Evolutionary conservation across 768 basidiomycete species (phyloP).

Genomic region (Coprinellus micaceus): DNA sequence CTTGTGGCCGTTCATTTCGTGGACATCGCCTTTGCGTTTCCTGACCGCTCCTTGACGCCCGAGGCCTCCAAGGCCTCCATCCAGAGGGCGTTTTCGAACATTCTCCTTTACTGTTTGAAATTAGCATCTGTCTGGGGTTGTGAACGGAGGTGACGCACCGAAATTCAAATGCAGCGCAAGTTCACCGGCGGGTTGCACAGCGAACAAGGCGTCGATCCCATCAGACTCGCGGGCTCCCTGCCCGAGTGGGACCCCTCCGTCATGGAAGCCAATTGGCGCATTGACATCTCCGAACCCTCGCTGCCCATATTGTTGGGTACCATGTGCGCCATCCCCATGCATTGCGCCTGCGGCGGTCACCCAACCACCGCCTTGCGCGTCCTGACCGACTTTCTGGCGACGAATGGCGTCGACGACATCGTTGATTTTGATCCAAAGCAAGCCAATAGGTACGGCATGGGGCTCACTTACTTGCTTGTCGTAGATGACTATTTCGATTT

Average conservation of each 20-base stretch:
- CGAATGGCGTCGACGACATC: constrained; percentile 93
- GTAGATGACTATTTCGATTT: constrained; percentile 94
- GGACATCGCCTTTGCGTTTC: constrained; percentile 96
- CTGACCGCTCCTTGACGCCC: constrained; percentile 97
- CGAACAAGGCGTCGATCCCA: constrained; percentile 95
- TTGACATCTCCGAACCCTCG: constrained; percentile 37
- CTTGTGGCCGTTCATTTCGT: constrained; percentile 99
- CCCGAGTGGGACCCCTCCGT: constrained; percentile 1
- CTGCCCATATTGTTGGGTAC: constrained; percentile 22
- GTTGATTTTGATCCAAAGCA: constrained; percentile 91
- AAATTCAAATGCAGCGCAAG: constrained; percentile 87
- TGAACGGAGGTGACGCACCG: constrained; percentile 49
- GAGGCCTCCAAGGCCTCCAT: constrained; percentile 79
- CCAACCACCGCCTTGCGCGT: constrained; percentile 88
- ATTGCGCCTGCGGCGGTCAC: constrained; percentile 93
- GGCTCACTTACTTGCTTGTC: constrained; percentile 84
- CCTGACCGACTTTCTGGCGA: constrained; percentile 86
- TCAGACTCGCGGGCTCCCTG: constrained; percentile 42
- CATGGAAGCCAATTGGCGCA: constrained; percentile 44
- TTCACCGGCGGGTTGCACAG: constrained; percentile 96
- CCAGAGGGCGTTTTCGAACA: constrained; percentile 91
- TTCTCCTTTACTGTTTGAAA: constrained; percentile 85
- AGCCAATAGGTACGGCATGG: constrained; percentile 85
- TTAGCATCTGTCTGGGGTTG: constrained; percentile 12
- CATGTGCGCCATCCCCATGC: constrained; percentile 53